A percentile compares a stretch with the other conserved stretches of the same genome.
These are phyloP conservation scores for Trapa incisa DNA, from an alignment of 345 rosid genomes.

Conservation along the genomic window DNA sequence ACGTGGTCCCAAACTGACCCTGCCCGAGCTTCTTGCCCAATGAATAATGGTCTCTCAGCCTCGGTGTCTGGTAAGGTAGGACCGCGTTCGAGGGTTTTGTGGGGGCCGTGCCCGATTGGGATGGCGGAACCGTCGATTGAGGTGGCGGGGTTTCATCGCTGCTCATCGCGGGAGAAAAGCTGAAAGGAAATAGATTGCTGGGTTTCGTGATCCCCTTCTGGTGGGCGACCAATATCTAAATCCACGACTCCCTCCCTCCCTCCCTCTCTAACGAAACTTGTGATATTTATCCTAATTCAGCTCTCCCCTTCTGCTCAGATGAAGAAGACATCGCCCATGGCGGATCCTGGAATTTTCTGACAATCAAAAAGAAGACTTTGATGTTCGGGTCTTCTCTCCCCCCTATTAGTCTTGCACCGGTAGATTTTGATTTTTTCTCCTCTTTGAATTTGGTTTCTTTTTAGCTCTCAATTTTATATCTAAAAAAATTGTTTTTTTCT, in stretches of 20 bases:
- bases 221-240: neutral
- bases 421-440: neutral
- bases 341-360: neutral
- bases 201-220: neutral
- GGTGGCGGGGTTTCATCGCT: slow-evolving; percentile 8
- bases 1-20: slow-evolving; percentile 92
- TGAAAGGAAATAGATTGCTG: neutral
- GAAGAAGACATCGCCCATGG: neutral
- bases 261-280: neutral
- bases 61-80: slow-evolving; percentile 74
- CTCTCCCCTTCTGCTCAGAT: neutral
- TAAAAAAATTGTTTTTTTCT: neutral
- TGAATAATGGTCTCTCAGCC: slow-evolving; percentile 64
- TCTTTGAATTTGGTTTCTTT: neutral
- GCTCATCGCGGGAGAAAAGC: slow-evolving; percentile 1
- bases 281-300: neutral
- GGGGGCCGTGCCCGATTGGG: slow-evolving; percentile 11
- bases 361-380: neutral
- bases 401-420: neutral
- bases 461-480: no score
- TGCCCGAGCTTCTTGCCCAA: slow-evolving; percentile 87
- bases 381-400: neutral
- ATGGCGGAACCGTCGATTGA: neutral
- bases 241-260: neutral
- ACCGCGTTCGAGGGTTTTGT: slow-evolving; percentile 40